Percentiles rank a stretch among this genome's conserved stretches.
phyloP scores from a whole-genome alignment of 1,284 basidiomycete species.

The Ustilago trichophora region DNA sequence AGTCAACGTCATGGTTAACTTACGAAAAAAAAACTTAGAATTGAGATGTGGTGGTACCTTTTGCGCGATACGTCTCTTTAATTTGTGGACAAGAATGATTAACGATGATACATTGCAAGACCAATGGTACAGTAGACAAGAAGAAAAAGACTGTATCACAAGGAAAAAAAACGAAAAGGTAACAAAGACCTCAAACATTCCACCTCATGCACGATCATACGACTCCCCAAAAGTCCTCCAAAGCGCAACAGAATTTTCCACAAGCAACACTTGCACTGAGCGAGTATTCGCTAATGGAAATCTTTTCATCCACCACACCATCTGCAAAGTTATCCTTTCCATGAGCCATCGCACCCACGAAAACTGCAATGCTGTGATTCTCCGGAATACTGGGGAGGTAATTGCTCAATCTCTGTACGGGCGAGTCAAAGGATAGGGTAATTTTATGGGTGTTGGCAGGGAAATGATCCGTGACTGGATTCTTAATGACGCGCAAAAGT shows the following conservation, averaged over 20 bases:
- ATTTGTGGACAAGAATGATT: no score
- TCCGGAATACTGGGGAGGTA: conserved; percentile 84
- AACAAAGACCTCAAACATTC: no score
- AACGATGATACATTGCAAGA: no score
- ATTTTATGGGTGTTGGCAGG: conserved; percentile 95
- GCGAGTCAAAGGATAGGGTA: conserved; percentile 85
- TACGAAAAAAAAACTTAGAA: no score
- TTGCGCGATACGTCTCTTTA: no score
- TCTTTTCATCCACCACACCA: conserved; percentile 94
- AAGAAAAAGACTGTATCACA: no score
- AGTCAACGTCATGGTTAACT: no score
- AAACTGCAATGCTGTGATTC: conserved; percentile 89
- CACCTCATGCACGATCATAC: conserved; percentile 38
- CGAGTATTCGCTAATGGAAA: conserved; percentile 92
- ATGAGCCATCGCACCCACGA: conserved; percentile 80
- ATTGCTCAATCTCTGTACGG: conserved; percentile 80
- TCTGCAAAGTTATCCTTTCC: conserved; percentile 95
- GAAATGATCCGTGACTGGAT: conserved; percentile 93
- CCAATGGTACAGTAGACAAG: no score
- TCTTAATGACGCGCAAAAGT: conserved; percentile 96
- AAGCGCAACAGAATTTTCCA: conserved; percentile 83
- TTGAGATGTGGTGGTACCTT: no score
- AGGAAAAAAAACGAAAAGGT: no score
- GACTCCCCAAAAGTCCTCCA: conserved; percentile 68
- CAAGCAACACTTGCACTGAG: conserved; percentile 94